Evolutionary conservation across 2,329 filamentous ascomycete genomes (phyloP).

Genomic region (Diaporthe longicolla): DNA sequence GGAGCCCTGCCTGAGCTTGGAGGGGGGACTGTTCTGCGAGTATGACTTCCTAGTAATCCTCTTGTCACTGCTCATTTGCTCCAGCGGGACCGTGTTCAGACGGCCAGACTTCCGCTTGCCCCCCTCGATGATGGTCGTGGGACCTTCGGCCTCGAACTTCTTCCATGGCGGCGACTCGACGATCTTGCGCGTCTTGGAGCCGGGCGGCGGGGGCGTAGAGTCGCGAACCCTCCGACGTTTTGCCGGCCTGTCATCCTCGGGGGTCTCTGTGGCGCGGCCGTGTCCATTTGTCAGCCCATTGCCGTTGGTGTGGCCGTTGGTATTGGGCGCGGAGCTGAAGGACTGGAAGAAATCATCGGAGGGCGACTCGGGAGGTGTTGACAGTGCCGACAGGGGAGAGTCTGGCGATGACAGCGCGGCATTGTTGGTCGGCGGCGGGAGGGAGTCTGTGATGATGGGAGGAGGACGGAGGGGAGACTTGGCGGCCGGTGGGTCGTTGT

Average conservation of each 20-base stretch:
- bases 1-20: slow-evolving; percentile 46
- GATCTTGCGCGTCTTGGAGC: slow-evolving; percentile 60
- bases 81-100: slow-evolving; percentile 70
- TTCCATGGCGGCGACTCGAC: slow-evolving; percentile 93
- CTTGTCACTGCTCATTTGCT: slow-evolving; percentile 66
- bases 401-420: slow-evolving; percentile 32
- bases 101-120: slow-evolving; percentile 78
- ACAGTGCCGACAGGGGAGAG: slow-evolving; percentile 41
- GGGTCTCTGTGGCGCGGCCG: slow-evolving; percentile 43
- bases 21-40: slow-evolving; percentile 51
- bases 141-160: slow-evolving; percentile 84
- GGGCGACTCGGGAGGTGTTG: slow-evolving; percentile 37
- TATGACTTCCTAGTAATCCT: slow-evolving; percentile 65
- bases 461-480: slow-evolving; percentile 21
- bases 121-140: slow-evolving; percentile 85
- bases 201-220: slow-evolving; percentile 56
- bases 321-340: not conserved
- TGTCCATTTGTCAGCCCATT: slow-evolving; percentile 44
- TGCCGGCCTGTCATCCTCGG: slow-evolving; percentile 64
- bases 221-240: slow-evolving; percentile 76
- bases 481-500: not conserved
- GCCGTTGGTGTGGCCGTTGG: slow-evolving; percentile 46
- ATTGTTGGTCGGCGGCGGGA: slow-evolving; percentile 8
- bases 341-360: slow-evolving; percentile 11
- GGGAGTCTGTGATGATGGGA: slow-evolving; percentile 33